Conservation (phyloP, 2,329 filamentous ascomycete species). For the Didymella exigua region DNA sequence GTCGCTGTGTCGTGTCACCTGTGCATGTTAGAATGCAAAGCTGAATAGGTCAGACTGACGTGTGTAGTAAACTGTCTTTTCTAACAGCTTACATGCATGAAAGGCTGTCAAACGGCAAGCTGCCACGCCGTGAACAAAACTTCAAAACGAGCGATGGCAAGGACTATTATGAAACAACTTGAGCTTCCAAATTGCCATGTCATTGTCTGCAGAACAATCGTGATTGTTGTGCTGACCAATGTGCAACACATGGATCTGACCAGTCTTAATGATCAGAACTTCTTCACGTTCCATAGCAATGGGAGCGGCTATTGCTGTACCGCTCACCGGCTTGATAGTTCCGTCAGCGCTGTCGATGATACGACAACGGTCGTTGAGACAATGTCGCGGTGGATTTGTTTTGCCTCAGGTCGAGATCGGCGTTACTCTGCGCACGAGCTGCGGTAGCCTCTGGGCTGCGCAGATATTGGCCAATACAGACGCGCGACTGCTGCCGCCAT, state of each 20-base stretch:
- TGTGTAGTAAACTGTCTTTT: neutral
- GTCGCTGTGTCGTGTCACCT: neutral
- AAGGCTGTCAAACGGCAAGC: neutral
- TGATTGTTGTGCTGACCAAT: neutral
- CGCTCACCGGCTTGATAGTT: neutral
- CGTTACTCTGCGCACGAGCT: neutral
- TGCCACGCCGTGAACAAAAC: neutral
- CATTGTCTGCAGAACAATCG: neutral
- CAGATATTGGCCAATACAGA: neutral
- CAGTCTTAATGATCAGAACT: neutral
- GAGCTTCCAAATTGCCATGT: neutral
- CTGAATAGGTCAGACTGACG: neutral
- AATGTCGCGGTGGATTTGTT: neutral
- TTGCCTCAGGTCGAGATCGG: neutral
- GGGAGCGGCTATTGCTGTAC: neutral
- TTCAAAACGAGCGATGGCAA: neutral
- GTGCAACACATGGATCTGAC: neutral
- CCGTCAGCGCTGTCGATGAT: neutral
- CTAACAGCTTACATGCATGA: neutral
- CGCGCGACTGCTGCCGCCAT: neutral
- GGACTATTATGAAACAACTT: neutral
- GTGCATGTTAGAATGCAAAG: neutral
- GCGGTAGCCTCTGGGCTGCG: neutral
- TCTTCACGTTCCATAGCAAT: neutral
- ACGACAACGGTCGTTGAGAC: neutral